Conservation (phyloP, 805 yeast genomes). For the Kodamaea sagamina region DNA sequence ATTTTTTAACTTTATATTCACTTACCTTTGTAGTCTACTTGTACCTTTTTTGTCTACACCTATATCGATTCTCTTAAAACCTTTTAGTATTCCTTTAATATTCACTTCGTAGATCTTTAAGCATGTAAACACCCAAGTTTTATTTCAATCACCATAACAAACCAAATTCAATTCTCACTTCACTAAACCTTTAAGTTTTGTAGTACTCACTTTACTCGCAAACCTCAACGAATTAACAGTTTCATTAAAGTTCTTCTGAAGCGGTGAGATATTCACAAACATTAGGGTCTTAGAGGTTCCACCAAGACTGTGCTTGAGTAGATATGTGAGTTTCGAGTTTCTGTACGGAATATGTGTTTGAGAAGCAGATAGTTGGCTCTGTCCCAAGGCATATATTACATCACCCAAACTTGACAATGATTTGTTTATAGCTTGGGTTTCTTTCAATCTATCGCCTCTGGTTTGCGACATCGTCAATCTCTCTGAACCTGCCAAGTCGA, state of each 20-base stretch:
- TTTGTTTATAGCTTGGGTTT: slow-evolving; percentile 86
- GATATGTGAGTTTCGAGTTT: slow-evolving; percentile 75
- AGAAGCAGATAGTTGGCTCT: slow-evolving; percentile 21
- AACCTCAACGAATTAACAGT: slow-evolving; percentile 83
- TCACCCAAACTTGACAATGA: slow-evolving; percentile 88
- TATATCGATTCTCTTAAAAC: no score
- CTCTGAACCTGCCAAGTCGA: slow-evolving; percentile 96
- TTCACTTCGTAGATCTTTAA: no score
- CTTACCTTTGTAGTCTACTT: no score
- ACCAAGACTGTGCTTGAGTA: slow-evolving; percentile 78
- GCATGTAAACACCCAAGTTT: no score
- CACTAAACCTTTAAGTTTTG: slow-evolving; percentile 32
- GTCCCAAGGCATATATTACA: slow-evolving; percentile 72
- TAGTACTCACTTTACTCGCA: slow-evolving; percentile 78
- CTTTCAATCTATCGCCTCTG: slow-evolving; percentile 76
- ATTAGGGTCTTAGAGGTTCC: slow-evolving; percentile 88
- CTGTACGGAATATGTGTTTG: slow-evolving; percentile 64
- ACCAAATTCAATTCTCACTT: no score
- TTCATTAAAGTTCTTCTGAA: slow-evolving; percentile 62
- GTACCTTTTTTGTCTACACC: no score
- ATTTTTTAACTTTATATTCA: no score
- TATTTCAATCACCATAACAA: no score
- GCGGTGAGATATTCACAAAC: slow-evolving; percentile 88
- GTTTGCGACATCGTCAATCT: slow-evolving; percentile 74
- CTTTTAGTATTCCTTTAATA: no score